Conservation (phyloP, 768 basidiomycete species). For the Imleria badia region DNA sequence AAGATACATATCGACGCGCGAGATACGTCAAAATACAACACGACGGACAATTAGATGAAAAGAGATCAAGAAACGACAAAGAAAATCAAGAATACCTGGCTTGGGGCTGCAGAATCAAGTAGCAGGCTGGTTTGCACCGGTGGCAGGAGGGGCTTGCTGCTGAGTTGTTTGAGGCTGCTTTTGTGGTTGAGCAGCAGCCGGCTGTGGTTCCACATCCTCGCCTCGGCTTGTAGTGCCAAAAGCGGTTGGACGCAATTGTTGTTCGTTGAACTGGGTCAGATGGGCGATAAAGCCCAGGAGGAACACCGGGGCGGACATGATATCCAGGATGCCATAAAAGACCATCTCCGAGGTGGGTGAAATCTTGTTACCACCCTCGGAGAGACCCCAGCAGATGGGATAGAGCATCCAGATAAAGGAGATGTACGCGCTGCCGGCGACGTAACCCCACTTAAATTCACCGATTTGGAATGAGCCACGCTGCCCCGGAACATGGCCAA, state of each 20-base stretch:
- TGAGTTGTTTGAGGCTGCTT: no score
- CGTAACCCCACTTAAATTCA: conserved; percentile 27
- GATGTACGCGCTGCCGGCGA: conserved; percentile 42
- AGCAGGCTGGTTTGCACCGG: no score
- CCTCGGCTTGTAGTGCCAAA: conserved; percentile 8
- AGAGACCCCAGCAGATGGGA: conserved; percentile 56
- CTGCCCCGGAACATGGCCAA: conserved; percentile 20
- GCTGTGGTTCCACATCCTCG: no score
- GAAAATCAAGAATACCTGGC: no score
- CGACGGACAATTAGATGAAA: neutral
- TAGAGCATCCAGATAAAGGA: conserved; percentile 58
- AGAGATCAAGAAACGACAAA: no score
- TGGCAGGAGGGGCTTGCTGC: no score
- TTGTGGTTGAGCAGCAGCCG: no score
- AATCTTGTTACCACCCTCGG: conserved; percentile 53
- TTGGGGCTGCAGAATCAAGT: no score
- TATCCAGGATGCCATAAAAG: conserved; percentile 50
- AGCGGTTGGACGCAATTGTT: neutral
- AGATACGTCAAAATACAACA: neutral
- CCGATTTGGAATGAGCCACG: conserved; percentile 25
- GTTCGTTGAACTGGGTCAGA: neutral
- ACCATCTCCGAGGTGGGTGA: conserved; percentile 52
- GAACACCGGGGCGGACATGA: conserved; percentile 40
- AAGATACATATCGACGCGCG: no score
- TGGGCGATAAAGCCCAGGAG: conserved; percentile 32